Conservation (phyloP, 305 asterid species). For the Plantago lanceolata region DNA sequence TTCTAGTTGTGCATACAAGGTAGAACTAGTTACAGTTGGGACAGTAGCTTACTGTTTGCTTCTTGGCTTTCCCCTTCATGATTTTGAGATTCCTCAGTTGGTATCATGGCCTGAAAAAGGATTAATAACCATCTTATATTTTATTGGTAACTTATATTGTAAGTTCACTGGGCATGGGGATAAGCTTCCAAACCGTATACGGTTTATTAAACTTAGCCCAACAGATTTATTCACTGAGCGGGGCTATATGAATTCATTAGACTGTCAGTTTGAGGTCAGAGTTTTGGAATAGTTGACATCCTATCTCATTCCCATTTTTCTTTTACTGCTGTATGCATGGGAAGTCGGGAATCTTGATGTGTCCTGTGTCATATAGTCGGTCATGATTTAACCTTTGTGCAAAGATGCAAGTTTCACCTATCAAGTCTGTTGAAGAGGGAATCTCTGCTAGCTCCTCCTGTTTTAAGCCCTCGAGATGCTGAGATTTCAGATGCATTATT, state of each 20-base stretch:
- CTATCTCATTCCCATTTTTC: not conserved
- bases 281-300: not conserved
- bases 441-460: slow-evolving; percentile 74
- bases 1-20: slow-evolving; percentile 9
- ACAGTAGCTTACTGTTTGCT: slow-evolving; percentile 38
- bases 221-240: too few species aligned
- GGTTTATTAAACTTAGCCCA: not conserved
- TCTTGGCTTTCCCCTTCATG: slow-evolving; percentile 34
- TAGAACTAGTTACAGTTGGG: slow-evolving; percentile 17
- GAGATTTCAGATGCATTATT: slow-evolving; percentile 31
- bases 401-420: slow-evolving; percentile 36
- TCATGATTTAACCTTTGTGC: slow-evolving; percentile 18
- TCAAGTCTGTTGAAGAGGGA: slow-evolving; percentile 51
- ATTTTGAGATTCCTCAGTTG: slow-evolving; percentile 38
- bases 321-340: slow-evolving; percentile 8
- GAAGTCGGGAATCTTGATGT: not conserved
- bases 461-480: slow-evolving; percentile 60
- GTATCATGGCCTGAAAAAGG: slow-evolving; percentile 36
- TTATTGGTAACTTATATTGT: slow-evolving; percentile 5
- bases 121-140: slow-evolving; percentile 17
- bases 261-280: not conserved
- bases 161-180: slow-evolving; percentile 2
- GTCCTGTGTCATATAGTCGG: slow-evolving; percentile 8
- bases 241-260: not conserved
- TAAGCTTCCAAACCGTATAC: not conserved